Evolutionary conservation across 345 rosid species (phyloP).

Genomic region (Hirschfeldia incana): DNA sequence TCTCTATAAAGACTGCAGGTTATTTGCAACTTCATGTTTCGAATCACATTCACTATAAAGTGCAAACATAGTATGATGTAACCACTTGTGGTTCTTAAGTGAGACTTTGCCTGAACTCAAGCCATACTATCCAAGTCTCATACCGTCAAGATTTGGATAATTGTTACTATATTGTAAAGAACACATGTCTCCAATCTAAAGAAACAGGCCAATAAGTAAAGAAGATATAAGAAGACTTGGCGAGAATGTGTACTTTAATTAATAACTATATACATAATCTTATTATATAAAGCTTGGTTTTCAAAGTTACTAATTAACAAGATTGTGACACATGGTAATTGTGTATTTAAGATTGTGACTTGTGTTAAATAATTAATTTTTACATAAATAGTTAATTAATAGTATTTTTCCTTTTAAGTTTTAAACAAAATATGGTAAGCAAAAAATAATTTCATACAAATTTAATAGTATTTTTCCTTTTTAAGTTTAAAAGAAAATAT

Average conservation of each 20-base stretch:
- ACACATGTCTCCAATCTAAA: not conserved
- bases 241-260: not conserved
- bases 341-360: no score
- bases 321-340: no score
- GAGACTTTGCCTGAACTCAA: not conserved
- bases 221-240: not conserved
- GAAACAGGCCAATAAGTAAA: not conserved
- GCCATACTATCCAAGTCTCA: not conserved
- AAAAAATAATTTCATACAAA: no score
- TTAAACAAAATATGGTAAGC: no score
- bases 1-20: not conserved
- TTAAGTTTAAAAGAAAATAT: no score
- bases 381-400: no score
- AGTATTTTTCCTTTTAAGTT: no score
- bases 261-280: constrained; percentile 10
- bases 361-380: no score
- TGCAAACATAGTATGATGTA: not conserved
- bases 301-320: no score
- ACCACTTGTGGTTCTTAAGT: not conserved
- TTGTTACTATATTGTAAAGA: not conserved
- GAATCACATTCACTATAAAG: constrained; percentile 6
- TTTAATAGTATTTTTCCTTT: no score
- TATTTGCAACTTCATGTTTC: constrained; percentile 7
- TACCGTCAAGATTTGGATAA: not conserved
- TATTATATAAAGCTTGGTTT: no score